Percentiles rank a stretch among this genome's conserved stretches.
These are phyloP conservation scores for Patellifolia procumbens DNA, from an alignment of 179 eudicot genomes.

Conservation along the genomic window DNA sequence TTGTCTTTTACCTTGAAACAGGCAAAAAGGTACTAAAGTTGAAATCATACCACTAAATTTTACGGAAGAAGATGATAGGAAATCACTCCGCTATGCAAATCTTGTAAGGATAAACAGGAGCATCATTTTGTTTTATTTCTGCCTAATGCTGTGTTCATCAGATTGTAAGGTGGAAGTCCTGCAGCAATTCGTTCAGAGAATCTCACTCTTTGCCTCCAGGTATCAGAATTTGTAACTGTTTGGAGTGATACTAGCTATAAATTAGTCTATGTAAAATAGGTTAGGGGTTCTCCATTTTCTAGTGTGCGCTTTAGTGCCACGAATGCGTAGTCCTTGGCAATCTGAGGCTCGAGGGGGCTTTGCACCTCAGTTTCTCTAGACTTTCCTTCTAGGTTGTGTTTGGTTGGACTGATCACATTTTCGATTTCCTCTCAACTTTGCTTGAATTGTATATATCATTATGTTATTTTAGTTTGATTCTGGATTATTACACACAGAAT, in stretches of 20 bases:
- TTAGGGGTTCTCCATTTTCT: no score
- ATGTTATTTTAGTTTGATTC: not conserved
- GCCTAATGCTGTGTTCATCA: not conserved
- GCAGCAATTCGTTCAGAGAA: not conserved
- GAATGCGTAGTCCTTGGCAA: no score
- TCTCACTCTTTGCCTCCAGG: not conserved
- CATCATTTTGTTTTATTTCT: not conserved
- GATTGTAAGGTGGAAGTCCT: not conserved
- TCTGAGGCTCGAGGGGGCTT: no score
- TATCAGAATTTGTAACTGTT: not conserved
- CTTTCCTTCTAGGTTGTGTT: not conserved
- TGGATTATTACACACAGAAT: not conserved
- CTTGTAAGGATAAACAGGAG: not conserved
- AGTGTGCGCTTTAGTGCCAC: no score
- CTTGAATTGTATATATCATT: not conserved
- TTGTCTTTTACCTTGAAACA: not conserved
- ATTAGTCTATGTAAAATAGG: not conserved
- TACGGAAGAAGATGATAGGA: not conserved
- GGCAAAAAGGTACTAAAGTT: not conserved
- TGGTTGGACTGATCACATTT: no score
- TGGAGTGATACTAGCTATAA: not conserved
- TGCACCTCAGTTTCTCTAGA: not conserved
- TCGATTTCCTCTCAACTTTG: not conserved
- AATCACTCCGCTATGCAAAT: not conserved
- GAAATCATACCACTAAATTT: not conserved